Conservation (phyloP, 176 grass and related monocot species). For the Ampelocalamus luodianensis region DNA sequence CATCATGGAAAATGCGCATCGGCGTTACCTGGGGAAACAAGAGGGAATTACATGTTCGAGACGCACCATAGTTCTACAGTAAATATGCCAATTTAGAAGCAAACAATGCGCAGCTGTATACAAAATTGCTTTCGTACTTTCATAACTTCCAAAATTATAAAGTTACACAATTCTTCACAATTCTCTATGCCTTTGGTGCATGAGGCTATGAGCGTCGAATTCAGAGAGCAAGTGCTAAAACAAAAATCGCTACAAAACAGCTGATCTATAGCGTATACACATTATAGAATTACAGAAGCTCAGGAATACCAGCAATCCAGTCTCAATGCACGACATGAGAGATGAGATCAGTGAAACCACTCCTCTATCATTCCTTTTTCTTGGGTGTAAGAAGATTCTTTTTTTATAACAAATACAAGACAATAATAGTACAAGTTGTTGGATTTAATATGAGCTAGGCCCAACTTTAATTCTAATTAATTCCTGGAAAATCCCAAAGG, state of each 20-base stretch:
- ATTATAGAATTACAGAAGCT: neutral
- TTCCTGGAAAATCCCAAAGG: too few species aligned
- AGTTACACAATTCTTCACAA: neutral
- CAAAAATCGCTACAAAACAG: neutral
- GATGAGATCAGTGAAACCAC: neutral
- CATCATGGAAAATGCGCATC: neutral
- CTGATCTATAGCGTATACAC: neutral
- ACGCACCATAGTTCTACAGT: neutral
- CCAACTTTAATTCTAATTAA: too few species aligned
- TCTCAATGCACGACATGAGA: slow-evolving; percentile 4
- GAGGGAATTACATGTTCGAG: neutral
- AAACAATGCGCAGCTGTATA: neutral
- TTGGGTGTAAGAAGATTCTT: neutral
- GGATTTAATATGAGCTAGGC: too few species aligned
- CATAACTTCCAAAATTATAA: neutral
- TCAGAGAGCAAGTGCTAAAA: neutral
- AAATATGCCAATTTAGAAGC: neutral
- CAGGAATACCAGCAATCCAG: neutral
- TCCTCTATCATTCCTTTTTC: neutral
- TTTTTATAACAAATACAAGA: slow-evolving; percentile 19
- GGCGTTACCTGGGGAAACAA: neutral
- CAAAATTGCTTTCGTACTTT: neutral
- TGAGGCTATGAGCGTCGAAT: neutral
- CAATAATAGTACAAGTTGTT: neutral
- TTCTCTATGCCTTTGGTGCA: neutral